These are phyloP conservation scores for Metarhizium guizhouense DNA, from an alignment of 2,329 filamentous ascomycete genomes.

Conservation along the genomic window DNA sequence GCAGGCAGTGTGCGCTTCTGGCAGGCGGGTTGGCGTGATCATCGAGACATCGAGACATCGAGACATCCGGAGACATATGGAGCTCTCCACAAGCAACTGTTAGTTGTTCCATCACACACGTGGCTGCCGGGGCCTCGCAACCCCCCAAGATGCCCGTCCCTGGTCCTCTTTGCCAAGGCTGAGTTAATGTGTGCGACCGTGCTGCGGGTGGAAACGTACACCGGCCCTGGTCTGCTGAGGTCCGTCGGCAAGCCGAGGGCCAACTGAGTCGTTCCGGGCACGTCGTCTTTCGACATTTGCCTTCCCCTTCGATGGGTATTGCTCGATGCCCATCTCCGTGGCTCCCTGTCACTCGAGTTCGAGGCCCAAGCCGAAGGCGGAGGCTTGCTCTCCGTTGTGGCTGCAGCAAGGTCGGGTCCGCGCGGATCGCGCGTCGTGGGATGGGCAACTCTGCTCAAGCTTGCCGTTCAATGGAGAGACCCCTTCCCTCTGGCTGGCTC, in stretches of 20 bases:
- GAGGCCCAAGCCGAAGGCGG: not conserved
- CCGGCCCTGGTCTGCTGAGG: not conserved
- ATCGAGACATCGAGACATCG: not conserved
- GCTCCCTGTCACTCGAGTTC: not conserved
- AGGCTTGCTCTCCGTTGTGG: not conserved
- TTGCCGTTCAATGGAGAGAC: no score
- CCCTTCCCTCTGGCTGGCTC: not conserved
- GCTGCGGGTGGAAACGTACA: no score
- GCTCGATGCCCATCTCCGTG: not conserved
- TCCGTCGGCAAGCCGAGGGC: not conserved
- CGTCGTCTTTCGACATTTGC: not conserved
- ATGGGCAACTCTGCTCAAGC: no score
- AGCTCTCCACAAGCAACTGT: not conserved
- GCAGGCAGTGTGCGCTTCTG: not conserved
- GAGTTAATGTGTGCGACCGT: no score
- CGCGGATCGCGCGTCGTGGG: no score
- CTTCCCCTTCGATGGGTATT: not conserved
- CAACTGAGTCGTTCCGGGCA: no score
- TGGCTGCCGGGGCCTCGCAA: constrained; percentile 10
- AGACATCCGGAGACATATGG: not conserved
- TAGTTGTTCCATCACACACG: constrained; percentile 7
- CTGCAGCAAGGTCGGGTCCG: not conserved
- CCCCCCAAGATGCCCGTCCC: constrained; percentile 5
- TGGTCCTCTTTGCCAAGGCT: not conserved
- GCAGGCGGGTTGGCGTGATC: not conserved